Evolutionary conservation across 2,329 filamentous ascomycete genomes (phyloP).

Genomic region (Fusarium luffae): DNA sequence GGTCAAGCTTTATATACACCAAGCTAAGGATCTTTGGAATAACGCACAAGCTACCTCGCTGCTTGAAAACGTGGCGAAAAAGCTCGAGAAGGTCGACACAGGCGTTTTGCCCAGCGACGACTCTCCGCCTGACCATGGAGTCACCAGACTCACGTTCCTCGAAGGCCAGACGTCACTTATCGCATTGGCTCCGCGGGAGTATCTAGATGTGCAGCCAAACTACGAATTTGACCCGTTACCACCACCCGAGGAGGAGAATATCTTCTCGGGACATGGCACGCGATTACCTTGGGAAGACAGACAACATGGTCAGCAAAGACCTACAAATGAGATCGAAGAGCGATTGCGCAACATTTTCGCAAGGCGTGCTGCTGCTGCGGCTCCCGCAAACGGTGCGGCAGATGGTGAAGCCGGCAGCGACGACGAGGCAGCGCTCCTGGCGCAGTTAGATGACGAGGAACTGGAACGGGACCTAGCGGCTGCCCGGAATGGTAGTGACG

Average conservation of each 20-base stretch:
- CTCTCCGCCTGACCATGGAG: conserved; percentile 56
- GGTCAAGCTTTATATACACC: conserved; percentile 78
- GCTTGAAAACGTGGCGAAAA: conserved; percentile 75
- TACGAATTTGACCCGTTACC: conserved; percentile 86
- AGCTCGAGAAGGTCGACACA: conserved; percentile 58
- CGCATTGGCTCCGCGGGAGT: conserved; percentile 71
- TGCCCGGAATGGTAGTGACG: conserved; percentile 38
- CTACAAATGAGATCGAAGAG: conserved; percentile 41
- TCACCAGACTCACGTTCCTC: conserved; percentile 82
- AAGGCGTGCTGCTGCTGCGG: conserved; percentile 29
- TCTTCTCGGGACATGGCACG: conserved; percentile 41
- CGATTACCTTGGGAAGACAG: conserved; percentile 28
- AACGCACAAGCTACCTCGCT: conserved; percentile 75
- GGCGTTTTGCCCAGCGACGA: conserved; percentile 54
- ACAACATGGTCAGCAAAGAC: not conserved
- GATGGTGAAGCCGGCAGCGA: conserved; percentile 39
- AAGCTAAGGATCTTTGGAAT: conserved; percentile 88
- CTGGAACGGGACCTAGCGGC: conserved; percentile 48
- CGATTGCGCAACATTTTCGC: conserved; percentile 47
- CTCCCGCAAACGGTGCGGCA: conserved; percentile 4
- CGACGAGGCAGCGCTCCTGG: conserved; percentile 44
- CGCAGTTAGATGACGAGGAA: conserved; percentile 49
- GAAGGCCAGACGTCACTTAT: conserved; percentile 80
- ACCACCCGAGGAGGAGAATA: conserved; percentile 67
- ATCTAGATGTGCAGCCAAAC: conserved; percentile 73